Evolutionary conservation across 2,329 filamentous ascomycete genomes (phyloP), one percentile per base, ranked within the genome.

Genomic region (Penicillium sp.): DNA sequence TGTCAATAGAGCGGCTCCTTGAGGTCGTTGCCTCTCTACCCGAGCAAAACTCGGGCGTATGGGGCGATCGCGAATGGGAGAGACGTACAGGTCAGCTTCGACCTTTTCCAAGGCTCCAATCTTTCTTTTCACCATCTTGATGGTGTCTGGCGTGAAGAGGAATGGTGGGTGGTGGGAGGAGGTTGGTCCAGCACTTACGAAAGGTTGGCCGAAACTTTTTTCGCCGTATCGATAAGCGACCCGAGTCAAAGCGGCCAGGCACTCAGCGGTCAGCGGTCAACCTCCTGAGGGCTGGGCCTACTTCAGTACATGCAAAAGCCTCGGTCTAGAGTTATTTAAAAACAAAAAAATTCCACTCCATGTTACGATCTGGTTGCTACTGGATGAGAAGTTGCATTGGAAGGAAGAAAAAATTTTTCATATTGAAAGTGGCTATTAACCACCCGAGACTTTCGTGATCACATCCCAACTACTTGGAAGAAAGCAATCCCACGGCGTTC

Each of bases 21-120:
- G 4, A n/a, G n/a, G n/a, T n/a, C n/a, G n/a, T n/a, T n/a, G n/a
- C n/a, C n/a, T 42, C 12, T 36, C 42, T 20, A 12, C 41, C 27
- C 20, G 26, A 20, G 27, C 3, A 15, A 8, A 40, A 23, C 33
- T 21, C 34, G 42, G 52, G 51, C 40, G 54, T 54, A 44, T 34
- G 21, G 37, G 41, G 37, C 21, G 24, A 49, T 9, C 17, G n/a
- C 15, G n/a, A 32, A 32, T 3, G 42, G 41, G 39, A 17, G 21
- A 13, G n/a, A 61, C 84, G 57, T 71, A 88, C 82, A 95, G 79
- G 74, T 96, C 91, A 27, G 91, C 92, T 69, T 97, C 92, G 63
- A 96, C 86, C 82, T 97, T 97, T 77, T 97, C 92, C 73, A 97
- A 85, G 55, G 92, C 92, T 49, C 89, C 90, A 52, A 96, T 83